A percentile compares a stretch with the other conserved stretches of the same genome.
phyloP scores from a whole-genome alignment of 139 green algal species.

The Micromonas pusilla region DNA sequence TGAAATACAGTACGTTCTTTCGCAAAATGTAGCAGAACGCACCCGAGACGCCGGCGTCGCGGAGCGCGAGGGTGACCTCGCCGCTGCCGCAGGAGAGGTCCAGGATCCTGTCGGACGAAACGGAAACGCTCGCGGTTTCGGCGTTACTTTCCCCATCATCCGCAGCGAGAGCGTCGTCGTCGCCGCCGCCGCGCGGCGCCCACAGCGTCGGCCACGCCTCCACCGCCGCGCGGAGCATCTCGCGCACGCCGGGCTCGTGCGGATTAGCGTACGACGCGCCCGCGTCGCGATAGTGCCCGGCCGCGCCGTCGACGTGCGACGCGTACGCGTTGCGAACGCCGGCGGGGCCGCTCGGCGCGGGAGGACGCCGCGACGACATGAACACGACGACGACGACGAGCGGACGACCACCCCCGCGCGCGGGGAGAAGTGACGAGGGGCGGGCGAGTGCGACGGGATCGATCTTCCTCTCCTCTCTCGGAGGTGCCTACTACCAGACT shows the following conservation, averaged over 20 bases:
- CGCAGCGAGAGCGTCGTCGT: neutral
- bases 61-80: neutral
- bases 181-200: neutral
- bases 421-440: too few species aligned
- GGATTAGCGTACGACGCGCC: neutral
- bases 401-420: too few species aligned
- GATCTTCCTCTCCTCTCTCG: too few species aligned
- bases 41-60: neutral
- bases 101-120: neutral
- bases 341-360: too few species aligned
- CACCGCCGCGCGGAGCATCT: neutral
- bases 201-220: neutral
- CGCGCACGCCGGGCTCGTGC: neutral
- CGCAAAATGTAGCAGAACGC: too few species aligned
- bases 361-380: too few species aligned
- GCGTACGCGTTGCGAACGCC: conserved; percentile 4
- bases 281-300: neutral
- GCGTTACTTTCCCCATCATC: neutral
- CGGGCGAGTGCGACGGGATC: too few species aligned
- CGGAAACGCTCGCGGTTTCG: too few species aligned
- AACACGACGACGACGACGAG: too few species aligned
- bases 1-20: too few species aligned
- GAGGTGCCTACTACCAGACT: too few species aligned
- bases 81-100: conserved; percentile 9
- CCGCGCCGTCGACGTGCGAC: neutral